Evolutionary conservation across 345 rosid genomes (phyloP), one percentile per base, ranked within the genome.

Genomic region (Xanthoceras sorbifolium): DNA sequence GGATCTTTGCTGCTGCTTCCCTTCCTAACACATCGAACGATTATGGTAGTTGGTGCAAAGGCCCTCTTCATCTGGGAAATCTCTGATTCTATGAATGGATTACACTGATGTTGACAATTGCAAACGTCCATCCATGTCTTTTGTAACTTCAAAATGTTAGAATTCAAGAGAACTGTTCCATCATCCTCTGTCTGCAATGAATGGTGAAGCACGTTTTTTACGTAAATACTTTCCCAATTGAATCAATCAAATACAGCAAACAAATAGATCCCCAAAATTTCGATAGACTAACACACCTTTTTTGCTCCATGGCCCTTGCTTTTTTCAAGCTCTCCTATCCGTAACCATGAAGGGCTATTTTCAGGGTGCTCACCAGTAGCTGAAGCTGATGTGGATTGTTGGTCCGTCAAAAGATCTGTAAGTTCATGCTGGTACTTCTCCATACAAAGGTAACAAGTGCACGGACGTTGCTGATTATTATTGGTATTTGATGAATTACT

Each of bases 361-460:
- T 82, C 84, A 3, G 0, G 1, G 26, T 9, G 84, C 73, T 77
- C 73, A 70, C 69, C 82, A 82, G 85, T 89, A 72, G 83, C 77
- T n/a, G n/a, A n/a, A 23, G 82, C 75, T 36, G 92, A 85, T 61
- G 48, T 52, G 22, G 85, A 68, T 20, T 89, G 74, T 23, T 81
- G 82, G 14, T 18, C 64, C 79, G 86, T 92, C 38, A 69, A 74
- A 50, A 82, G 15, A 8, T 85, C 85, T 22, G 79, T 61, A 60
- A 85, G 82, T 80, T 92, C 94, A 80, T 88, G 91, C 78, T 89
- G 92, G 62, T 76, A 86, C 82, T 88, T 88, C 75, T 85, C 90
- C 9, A 77, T 85, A 77, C 94, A 90, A 55, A 89, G 87, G 68
- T 84, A 84, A 78, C 90, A 86, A 55, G 85, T 67, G 36, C 72